phyloP scores from a whole-genome alignment of 139 green algal genomes.

The Micractinium sp. region DNA sequence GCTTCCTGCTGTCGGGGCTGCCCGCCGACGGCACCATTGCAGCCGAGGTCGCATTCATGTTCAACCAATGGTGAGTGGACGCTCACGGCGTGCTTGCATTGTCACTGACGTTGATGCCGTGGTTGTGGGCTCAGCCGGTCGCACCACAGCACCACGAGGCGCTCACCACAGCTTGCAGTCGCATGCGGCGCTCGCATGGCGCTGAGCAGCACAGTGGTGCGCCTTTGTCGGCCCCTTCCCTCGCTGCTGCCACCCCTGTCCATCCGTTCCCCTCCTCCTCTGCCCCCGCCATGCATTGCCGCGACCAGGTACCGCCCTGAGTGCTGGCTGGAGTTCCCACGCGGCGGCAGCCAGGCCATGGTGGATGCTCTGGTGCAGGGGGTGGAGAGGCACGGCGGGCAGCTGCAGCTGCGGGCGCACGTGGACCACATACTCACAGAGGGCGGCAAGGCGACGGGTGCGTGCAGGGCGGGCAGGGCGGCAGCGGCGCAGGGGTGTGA shows the following conservation, averaged over 20 bases:
- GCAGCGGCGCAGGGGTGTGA: too few relatives aligned
- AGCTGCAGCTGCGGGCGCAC: conserved; percentile 77
- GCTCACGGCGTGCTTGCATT: too few relatives aligned
- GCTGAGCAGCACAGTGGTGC: background rate
- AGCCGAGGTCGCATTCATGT: conserved; percentile 96
- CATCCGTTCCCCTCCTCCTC: background rate
- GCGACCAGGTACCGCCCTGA: conserved; percentile 72
- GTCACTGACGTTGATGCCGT: too few relatives aligned
- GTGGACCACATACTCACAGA: conserved; percentile 87
- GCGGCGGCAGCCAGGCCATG: conserved; percentile 89
- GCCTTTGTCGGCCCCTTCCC: too few relatives aligned
- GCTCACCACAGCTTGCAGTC: too few relatives aligned
- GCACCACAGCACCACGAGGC: too few relatives aligned
- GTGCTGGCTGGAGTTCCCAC: conserved; percentile 89
- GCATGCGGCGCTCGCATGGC: background rate
- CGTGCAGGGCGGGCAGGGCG: too few relatives aligned
- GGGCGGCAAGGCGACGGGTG: conserved; percentile 59
- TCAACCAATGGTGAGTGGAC: conserved; percentile 57
- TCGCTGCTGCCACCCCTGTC: background rate
- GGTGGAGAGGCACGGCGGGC: conserved; percentile 89
- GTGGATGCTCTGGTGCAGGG: conserved; percentile 88
- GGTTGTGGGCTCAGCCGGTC: too few relatives aligned
- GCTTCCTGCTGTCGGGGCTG: conserved; percentile 94
- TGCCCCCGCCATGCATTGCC: background rate
- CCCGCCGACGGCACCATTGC: conserved; percentile 92